Percentiles rank a stretch among this genome's conserved stretches.
Conservation (phyloP, 2,329 filamentous ascomycete species). For the Trichoderma sp. region DNA sequence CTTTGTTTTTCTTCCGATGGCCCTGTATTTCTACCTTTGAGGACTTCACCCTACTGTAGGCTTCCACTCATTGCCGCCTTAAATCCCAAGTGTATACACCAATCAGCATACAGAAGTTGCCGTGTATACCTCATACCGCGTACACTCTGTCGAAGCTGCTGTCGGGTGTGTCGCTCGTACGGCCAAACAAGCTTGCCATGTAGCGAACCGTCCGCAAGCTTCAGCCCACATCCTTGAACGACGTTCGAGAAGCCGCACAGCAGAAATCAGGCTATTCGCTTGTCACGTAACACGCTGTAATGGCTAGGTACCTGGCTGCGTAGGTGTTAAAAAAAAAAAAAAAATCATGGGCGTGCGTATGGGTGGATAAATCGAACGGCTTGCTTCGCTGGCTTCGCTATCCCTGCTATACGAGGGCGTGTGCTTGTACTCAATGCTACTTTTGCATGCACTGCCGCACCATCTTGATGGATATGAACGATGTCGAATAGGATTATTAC, state of each 20-base stretch:
- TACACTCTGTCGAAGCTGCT: not conserved
- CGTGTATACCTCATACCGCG: not conserved
- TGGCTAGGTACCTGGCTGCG: not conserved
- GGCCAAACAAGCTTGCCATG: not conserved
- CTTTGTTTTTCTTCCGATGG: not conserved
- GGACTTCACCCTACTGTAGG: not conserved
- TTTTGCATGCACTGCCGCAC: not conserved
- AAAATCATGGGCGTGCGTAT: not conserved
- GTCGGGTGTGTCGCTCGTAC: not conserved
- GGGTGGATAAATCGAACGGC: slow-evolving; percentile 1
- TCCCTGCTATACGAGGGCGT: slow-evolving; percentile 7
- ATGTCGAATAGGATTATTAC: not conserved
- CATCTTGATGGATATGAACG: not conserved
- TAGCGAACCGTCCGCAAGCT: not conserved
- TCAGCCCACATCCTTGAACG: not conserved
- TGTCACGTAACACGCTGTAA: not conserved
- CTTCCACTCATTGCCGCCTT: not conserved
- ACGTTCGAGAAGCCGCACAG: slow-evolving; percentile 13
- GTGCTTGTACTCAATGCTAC: not conserved
- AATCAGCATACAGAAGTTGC: not conserved
- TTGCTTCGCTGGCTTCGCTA: not conserved
- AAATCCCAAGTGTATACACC: not conserved
- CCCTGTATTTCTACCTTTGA: not conserved
- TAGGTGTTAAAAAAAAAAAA: no score
- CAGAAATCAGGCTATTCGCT: not conserved